phyloP scores from a whole-genome alignment of 768 basidiomycete species.

The Mrakia frigida region DNA sequence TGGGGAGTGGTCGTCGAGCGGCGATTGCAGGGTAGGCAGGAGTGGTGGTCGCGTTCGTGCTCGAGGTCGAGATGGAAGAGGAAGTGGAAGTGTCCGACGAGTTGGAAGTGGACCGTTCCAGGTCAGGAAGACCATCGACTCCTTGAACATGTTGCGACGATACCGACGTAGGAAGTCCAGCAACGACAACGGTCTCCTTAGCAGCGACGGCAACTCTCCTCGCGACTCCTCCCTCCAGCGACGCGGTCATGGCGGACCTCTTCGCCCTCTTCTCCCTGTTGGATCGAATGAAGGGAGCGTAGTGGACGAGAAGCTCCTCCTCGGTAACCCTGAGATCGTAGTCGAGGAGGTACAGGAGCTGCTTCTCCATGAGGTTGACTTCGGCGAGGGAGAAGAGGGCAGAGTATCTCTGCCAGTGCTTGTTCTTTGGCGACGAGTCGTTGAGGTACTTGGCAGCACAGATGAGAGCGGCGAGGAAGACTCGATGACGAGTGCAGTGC shows the following conservation, averaged over 20 bases:
- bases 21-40: background rate
- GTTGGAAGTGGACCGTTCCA: constrained; percentile 19
- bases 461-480: constrained; percentile 93
- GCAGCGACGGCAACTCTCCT: background rate
- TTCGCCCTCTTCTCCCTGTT: constrained; percentile 34
- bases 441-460: constrained; percentile 96
- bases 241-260: constrained; percentile 17
- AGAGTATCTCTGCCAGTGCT: constrained; percentile 81
- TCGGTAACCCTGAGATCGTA: constrained; percentile 85
- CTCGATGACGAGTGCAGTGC: constrained; percentile 87
- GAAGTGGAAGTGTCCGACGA: constrained; percentile 22
- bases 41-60: background rate
- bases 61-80: constrained; percentile 12
- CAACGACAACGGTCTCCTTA: background rate
- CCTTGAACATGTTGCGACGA: background rate
- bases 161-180: constrained; percentile 1
- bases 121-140: constrained; percentile 21
- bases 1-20: constrained; percentile 11
- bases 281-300: constrained; percentile 54
- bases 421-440: constrained; percentile 85
- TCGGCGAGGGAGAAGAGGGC: constrained; percentile 55
- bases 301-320: constrained; percentile 58
- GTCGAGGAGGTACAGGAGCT: constrained; percentile 85
- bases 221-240: constrained; percentile 20
- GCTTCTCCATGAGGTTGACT: constrained; percentile 94